These are phyloP conservation scores for Gentiana dahurica DNA, from an alignment of 257 asterid species.

Conservation along the genomic window DNA sequence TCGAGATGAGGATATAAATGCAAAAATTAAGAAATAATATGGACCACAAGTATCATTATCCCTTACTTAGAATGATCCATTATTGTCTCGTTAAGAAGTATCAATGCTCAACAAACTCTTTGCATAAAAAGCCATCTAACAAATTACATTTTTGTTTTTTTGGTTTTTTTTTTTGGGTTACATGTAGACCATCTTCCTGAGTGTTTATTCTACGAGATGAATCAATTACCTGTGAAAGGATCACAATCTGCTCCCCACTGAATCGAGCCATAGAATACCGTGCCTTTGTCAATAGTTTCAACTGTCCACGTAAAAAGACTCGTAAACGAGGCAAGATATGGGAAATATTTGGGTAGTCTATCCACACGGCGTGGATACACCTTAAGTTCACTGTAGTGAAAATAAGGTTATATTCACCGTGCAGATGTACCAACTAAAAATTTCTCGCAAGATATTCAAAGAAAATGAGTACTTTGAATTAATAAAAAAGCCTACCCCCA, in stretches of 20 bases:
- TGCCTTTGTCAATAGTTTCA: constrained; percentile 79
- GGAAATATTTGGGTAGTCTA: too few relatives aligned
- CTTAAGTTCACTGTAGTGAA: too few relatives aligned
- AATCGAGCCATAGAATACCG: constrained; percentile 77
- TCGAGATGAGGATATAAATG: too few relatives aligned
- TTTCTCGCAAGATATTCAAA: not conserved
- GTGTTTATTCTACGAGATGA: not conserved
- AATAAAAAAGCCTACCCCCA: constrained; percentile 46
- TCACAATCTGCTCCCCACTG: constrained; percentile 79
- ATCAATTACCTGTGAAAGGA: constrained; percentile 77
- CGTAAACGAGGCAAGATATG: constrained; percentile 4
- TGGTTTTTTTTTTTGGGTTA: not conserved
- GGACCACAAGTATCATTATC: too few relatives aligned
- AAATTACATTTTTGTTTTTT: not conserved
- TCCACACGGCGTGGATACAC: too few relatives aligned
- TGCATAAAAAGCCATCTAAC: not conserved
- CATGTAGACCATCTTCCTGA: not conserved
- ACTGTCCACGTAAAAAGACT: constrained; percentile 31
- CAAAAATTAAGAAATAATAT: too few relatives aligned
- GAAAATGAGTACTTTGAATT: not conserved
- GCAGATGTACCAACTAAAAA: too few relatives aligned
- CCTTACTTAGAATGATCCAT: too few relatives aligned
- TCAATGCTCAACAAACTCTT: not conserved
- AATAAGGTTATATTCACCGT: too few relatives aligned
- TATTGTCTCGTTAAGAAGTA: too few relatives aligned